Conservation (phyloP, 2,329 filamentous ascomycete genomes). For the Aspergillus terreus region DNA sequence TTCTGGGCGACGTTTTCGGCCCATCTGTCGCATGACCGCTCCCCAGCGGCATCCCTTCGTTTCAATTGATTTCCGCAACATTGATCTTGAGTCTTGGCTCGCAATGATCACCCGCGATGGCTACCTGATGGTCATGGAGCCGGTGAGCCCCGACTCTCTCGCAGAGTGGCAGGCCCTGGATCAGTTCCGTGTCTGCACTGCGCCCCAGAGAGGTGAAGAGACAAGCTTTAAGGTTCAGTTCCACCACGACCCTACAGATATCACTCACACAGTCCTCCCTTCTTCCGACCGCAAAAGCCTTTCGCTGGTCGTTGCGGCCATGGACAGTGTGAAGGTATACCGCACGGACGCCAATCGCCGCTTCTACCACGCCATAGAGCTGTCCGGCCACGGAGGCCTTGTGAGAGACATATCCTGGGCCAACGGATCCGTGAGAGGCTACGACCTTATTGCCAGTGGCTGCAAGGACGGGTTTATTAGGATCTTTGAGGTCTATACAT, state of each 20-base stretch:
- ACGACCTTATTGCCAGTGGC: conserved; percentile 85
- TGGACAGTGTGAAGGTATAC: conserved; percentile 79
- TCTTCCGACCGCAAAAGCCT: conserved; percentile 78
- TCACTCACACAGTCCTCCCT: conserved; percentile 71
- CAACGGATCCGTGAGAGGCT: conserved; percentile 82
- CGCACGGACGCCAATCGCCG: conserved; percentile 70
- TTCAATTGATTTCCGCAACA: conserved; percentile 82
- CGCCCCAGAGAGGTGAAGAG: conserved; percentile 76
- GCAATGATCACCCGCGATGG: conserved; percentile 82
- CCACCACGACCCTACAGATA: conserved; percentile 73
- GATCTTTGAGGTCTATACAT: conserved; percentile 67
- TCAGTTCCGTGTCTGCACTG: conserved; percentile 67
- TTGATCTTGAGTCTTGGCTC: conserved; percentile 78
- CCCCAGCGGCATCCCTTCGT: conserved; percentile 68
- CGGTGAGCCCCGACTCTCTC: conserved; percentile 76
- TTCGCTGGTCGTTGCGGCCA: conserved; percentile 78
- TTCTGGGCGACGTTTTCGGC: conserved; percentile 75
- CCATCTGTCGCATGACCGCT: conserved; percentile 58
- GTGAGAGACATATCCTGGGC: conserved; percentile 91
- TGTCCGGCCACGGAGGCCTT: conserved; percentile 69
- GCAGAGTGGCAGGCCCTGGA: conserved; percentile 72
- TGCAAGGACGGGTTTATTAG: conserved; percentile 88
- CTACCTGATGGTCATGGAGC: conserved; percentile 75
- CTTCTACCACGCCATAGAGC: conserved; percentile 79
- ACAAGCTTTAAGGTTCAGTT: conserved; percentile 82